Conservation (phyloP, 2,329 filamentous ascomycete genomes). For the Akanthomyces dipterigenus region DNA sequence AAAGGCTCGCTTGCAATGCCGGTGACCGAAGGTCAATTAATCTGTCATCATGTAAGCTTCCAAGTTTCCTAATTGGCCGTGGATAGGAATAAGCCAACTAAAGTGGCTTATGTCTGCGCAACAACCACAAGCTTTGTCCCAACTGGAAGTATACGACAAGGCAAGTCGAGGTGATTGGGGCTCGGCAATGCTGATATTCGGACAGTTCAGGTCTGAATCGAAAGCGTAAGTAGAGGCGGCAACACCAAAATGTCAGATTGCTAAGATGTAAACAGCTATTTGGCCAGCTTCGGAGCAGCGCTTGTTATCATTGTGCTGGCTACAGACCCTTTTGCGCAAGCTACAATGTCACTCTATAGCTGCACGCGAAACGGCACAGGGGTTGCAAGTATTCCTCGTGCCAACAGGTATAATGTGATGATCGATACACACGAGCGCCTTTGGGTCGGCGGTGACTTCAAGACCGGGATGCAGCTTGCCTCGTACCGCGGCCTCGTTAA, state of each 20-base stretch:
- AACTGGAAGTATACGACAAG: neutral
- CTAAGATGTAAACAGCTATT: neutral
- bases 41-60: neutral
- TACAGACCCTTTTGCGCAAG: constrained; percentile 4
- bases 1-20: constrained; percentile 5
- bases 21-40: neutral
- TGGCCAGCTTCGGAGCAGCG: constrained; percentile 3
- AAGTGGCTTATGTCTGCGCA: neutral
- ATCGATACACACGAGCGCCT: neutral
- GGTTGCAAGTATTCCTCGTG: neutral
- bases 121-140: neutral
- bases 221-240: neutral
- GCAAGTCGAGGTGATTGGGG: constrained; percentile 5
- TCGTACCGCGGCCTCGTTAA: neutral
- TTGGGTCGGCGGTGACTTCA: neutral
- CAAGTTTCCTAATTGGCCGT: neutral
- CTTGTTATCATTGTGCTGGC: neutral
- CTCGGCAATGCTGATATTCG: constrained; percentile 1
- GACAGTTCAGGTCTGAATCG: neutral
- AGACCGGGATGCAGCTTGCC: neutral
- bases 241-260: neutral
- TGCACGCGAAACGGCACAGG: neutral
- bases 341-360: neutral
- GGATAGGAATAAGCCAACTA: constrained; percentile 2
- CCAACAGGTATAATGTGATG: neutral